Evolutionary conservation across 208 protist species (phyloP).

Genomic region (Acanthamoeba healyi): DNA sequence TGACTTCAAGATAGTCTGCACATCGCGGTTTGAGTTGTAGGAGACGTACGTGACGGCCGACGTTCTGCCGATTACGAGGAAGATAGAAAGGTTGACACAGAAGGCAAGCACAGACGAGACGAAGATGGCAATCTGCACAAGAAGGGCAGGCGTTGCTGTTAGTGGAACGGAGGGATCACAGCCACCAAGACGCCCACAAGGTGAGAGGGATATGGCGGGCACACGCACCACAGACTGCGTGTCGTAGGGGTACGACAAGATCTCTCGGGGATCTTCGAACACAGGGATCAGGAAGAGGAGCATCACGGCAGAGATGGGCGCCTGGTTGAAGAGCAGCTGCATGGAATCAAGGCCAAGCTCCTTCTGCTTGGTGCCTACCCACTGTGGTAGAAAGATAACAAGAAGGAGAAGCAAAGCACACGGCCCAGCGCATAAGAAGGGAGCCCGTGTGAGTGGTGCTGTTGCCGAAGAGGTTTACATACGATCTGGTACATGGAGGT

Average conservation of each 20-base stretch:
- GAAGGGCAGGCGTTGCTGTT: no score
- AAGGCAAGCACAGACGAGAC: slow-evolving; percentile 90
- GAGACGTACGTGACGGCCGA: slow-evolving; percentile 91
- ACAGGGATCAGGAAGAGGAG: slow-evolving; percentile 89
- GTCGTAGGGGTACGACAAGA: slow-evolving; percentile 88
- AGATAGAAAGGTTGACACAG: slow-evolving; percentile 93
- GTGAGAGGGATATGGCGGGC: background rate
- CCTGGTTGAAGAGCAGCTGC: slow-evolving; percentile 94
- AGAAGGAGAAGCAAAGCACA: background rate
- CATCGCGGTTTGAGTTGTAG: background rate
- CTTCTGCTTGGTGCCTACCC: slow-evolving; percentile 92
- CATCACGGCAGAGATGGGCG: slow-evolving; percentile 91
- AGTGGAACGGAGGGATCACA: background rate
- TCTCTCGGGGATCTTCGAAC: slow-evolving; percentile 83
- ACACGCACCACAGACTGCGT: slow-evolving; percentile 86
- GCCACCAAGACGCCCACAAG: background rate
- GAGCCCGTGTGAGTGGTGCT: background rate
- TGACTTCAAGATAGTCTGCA: no score
- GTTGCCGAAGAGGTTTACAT: background rate
- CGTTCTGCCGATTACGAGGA: slow-evolving; percentile 93
- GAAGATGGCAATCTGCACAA: slow-evolving; percentile 57
- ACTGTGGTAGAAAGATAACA: slow-evolving; percentile 83
- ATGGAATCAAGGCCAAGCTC: slow-evolving; percentile 91
- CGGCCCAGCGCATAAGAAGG: background rate
- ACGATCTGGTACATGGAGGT: slow-evolving; percentile 94